Conservation (phyloP, 805 yeast species). For the Wickerhamiella qilinensis region DNA sequence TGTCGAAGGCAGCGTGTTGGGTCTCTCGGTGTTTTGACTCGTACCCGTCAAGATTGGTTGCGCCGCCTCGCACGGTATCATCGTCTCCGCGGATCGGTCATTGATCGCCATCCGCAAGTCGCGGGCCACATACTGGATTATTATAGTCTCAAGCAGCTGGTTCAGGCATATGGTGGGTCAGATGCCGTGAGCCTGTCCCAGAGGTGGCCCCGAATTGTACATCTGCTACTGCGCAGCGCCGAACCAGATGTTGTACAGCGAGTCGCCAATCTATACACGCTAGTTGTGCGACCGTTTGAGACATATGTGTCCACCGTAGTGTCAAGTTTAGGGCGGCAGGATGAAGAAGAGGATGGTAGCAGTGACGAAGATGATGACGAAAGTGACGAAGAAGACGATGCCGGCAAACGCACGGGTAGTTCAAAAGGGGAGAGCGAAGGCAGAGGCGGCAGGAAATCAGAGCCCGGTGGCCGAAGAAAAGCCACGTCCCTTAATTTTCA, state of each 20-base stretch:
- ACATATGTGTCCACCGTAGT: slow-evolving; percentile 8
- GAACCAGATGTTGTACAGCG: slow-evolving; percentile 2
- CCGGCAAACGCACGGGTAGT: too few relatives aligned
- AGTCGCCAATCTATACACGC: slow-evolving; percentile 9
- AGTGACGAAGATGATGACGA: slow-evolving; percentile 8
- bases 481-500: background rate
- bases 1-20: background rate
- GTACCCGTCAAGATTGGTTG: background rate
- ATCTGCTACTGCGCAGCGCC: slow-evolving; percentile 6
- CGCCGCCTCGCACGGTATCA: background rate
- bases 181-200: slow-evolving; percentile 12
- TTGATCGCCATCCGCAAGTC: slow-evolving; percentile 13
- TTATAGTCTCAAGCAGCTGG: slow-evolving; percentile 18
- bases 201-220: slow-evolving; percentile 7
- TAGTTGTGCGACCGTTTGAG: slow-evolving; percentile 17
- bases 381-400: slow-evolving; percentile 12
- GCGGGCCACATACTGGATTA: slow-evolving; percentile 16
- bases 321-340: background rate
- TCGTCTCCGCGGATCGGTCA: background rate
- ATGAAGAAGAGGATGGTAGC: slow-evolving; percentile 1
- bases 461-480: too few relatives aligned
- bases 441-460: too few relatives aligned
- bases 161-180: slow-evolving; percentile 18
- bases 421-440: too few relatives aligned
- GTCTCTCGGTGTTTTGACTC: background rate